Conservation (phyloP, 768 basidiomycete genomes). For the Tulasnella sp. region DNA sequence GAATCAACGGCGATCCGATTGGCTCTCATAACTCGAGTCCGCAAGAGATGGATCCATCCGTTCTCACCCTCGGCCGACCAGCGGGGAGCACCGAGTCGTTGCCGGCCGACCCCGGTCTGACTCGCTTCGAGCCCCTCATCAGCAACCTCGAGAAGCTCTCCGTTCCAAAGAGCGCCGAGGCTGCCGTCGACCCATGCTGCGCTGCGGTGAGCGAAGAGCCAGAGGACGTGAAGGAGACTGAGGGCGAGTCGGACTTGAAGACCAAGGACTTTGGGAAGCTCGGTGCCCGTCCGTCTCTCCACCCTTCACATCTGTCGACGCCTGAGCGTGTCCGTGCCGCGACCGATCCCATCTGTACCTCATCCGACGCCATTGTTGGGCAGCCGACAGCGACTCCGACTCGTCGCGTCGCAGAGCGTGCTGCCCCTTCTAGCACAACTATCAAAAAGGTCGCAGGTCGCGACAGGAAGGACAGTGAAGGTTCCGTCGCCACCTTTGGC, state of each 20-base stretch:
- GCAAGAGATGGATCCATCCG: slow-evolving; percentile 59
- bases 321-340: neutral
- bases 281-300: slow-evolving; percentile 1
- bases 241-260: slow-evolving; percentile 7
- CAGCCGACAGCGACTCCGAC: slow-evolving; percentile 2
- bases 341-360: slow-evolving; percentile 3
- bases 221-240: neutral
- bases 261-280: slow-evolving; percentile 1
- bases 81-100: slow-evolving; percentile 59
- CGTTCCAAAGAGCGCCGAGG: slow-evolving; percentile 7
- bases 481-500: slow-evolving; percentile 49
- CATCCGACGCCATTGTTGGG: neutral
- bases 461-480: slow-evolving; percentile 34
- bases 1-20: slow-evolving; percentile 24
- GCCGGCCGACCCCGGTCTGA: slow-evolving; percentile 5
- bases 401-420: neutral
- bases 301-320: neutral
- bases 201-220: neutral
- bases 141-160: neutral
- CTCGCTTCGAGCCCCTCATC: slow-evolving; percentile 11
- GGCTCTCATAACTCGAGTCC: slow-evolving; percentile 19
- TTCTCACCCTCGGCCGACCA: slow-evolving; percentile 64
- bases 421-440: too few relatives aligned
- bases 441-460: slow-evolving; percentile 21
- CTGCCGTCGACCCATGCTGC: neutral